These are phyloP conservation scores for Buxus sempervirens DNA, from an alignment of 164 flowering plant species.

Conservation along the genomic window DNA sequence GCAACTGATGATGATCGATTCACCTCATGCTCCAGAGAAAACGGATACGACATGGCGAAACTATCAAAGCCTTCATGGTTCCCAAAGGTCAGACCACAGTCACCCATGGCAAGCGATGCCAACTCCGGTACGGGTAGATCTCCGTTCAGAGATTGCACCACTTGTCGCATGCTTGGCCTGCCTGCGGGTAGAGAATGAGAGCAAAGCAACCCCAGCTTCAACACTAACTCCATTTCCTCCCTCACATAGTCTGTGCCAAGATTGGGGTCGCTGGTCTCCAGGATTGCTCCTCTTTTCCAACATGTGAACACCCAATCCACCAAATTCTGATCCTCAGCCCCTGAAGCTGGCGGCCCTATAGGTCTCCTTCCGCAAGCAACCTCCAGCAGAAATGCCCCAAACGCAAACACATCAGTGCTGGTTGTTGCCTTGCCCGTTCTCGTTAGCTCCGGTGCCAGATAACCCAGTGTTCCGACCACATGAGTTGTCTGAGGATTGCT, in stretches of 20 bases:
- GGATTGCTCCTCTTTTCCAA: slow-evolving; percentile 3
- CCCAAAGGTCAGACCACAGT: background rate
- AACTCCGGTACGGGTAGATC: background rate
- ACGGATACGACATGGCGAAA: background rate
- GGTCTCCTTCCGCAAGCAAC: slow-evolving; percentile 24
- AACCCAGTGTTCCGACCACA: slow-evolving; percentile 20
- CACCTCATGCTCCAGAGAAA: slow-evolving; percentile 4
- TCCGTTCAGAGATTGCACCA: slow-evolving; percentile 1
- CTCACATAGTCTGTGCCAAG: background rate
- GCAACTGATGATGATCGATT: background rate
- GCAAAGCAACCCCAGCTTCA: slow-evolving; percentile 10
- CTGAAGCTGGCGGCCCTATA: background rate
- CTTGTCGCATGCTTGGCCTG: slow-evolving; percentile 12
- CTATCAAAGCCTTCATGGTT: background rate
- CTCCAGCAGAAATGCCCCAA: slow-evolving; percentile 21
- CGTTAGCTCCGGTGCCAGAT: slow-evolving; percentile 19
- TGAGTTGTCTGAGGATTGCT: slow-evolving; percentile 16
- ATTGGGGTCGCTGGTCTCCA: background rate
- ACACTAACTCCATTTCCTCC: slow-evolving; percentile 3
- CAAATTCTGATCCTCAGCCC: background rate
- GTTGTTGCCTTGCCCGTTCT: slow-evolving; percentile 21
- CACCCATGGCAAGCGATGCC: background rate
- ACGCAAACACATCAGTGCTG: slow-evolving; percentile 19
- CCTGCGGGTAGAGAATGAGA: background rate
- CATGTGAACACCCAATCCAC: slow-evolving; percentile 16